Percentiles rank a stretch among this genome's conserved stretches.
Conservation (phyloP, 2,329 filamentous ascomycete species). For the Pestalotiopsis sp. region DNA sequence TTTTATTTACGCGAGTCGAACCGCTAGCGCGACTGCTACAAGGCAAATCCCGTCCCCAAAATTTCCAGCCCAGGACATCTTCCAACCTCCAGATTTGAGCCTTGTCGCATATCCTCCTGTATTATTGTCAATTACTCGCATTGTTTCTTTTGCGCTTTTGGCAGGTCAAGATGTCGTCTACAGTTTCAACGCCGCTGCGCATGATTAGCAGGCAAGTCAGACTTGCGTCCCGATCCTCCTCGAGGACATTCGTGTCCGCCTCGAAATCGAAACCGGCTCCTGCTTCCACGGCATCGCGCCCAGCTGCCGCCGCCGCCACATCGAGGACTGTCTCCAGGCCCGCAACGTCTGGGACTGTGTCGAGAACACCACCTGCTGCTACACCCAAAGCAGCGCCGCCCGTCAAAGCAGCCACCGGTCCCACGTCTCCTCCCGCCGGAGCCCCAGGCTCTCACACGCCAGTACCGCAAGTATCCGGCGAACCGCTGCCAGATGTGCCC, state of each 20-base stretch:
- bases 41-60: not conserved
- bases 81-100: not conserved
- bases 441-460: conserved; percentile 18
- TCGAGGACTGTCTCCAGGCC: conserved; percentile 13
- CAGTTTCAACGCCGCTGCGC: conserved; percentile 3
- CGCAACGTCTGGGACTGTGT: not conserved
- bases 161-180: conserved; percentile 15
- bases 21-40: not conserved
- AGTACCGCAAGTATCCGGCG: conserved; percentile 27
- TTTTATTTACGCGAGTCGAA: not conserved
- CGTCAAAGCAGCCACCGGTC: conserved; percentile 12
- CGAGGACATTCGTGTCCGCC: not conserved
- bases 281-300: conserved; percentile 8
- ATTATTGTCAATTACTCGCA: not conserved
- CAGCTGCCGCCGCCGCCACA: conserved; percentile 4
- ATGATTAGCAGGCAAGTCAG: not conserved
- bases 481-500: conserved; percentile 28
- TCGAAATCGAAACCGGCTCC: conserved; percentile 15
- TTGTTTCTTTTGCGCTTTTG: not conserved
- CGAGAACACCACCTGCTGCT: conserved; percentile 15
- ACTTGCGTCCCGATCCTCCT: not conserved
- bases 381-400: conserved; percentile 11
- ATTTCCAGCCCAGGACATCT: not conserved
- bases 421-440: conserved; percentile 11
- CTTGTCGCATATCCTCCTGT: not conserved